A percentile compares a stretch with the other conserved stretches of the same genome.
Evolutionary conservation across 495 filamentous ascomycete genomes (phyloP).

Genomic region (Alectoria sarmentosa): DNA sequence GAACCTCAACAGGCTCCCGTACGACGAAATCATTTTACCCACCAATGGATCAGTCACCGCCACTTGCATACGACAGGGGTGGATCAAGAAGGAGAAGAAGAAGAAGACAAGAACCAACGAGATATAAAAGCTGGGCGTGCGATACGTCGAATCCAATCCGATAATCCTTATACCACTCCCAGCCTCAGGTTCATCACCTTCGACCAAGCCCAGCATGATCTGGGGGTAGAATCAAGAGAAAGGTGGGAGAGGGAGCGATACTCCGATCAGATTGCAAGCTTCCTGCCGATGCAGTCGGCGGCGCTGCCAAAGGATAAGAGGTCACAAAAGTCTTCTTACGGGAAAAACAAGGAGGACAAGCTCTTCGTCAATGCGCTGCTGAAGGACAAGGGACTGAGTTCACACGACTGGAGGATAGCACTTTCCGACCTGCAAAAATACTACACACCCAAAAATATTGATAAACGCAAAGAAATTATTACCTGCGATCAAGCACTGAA

Average conservation of each 20-base stretch:
- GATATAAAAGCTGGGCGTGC: background rate
- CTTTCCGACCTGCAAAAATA: conserved; percentile 11
- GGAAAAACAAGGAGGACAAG: conserved; percentile 18
- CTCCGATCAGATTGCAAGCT: background rate
- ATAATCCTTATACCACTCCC: background rate
- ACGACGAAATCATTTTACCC: background rate
- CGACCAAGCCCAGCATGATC: background rate
- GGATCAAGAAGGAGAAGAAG: background rate
- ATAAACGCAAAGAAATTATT: background rate
- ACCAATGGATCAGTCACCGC: background rate
- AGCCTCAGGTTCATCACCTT: background rate
- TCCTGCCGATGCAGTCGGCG: background rate
- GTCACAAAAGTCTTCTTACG: background rate
- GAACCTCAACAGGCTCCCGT: background rate
- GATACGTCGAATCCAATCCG: background rate
- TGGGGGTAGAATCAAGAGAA: background rate
- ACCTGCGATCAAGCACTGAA: background rate
- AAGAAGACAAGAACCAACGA: background rate
- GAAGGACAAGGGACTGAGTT: conserved; percentile 15
- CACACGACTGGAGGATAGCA: conserved; percentile 23
- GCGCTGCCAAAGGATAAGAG: background rate
- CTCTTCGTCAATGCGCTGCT: conserved; percentile 17
- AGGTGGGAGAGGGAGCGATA: too few species aligned
- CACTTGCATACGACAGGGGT: conserved; percentile 1
- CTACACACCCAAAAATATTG: background rate